Evolutionary conservation across 345 rosid species (phyloP).

Genomic region (Eucalyptus polyanthemos): DNA sequence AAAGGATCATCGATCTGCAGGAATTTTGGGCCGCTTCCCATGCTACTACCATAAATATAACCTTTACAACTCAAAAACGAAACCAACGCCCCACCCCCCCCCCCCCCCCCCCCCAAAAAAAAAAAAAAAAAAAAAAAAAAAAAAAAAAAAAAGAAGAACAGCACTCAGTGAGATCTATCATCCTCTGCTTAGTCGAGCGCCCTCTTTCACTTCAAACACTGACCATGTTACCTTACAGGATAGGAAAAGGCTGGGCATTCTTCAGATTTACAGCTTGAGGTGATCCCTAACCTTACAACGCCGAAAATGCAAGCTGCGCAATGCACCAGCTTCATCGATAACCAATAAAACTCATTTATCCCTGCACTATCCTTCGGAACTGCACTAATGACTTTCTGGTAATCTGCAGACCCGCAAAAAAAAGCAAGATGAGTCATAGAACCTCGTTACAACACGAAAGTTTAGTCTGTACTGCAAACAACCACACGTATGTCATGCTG

Average conservation of each 20-base stretch:
- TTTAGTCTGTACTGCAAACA: neutral
- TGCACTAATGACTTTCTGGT: conserved; percentile 70
- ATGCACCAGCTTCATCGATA: neutral
- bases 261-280: neutral
- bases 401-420: conserved; percentile 29
- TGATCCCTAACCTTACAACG: neutral
- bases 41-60: neutral
- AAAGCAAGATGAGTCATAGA: neutral
- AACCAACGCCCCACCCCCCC: too few species aligned
- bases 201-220: neutral
- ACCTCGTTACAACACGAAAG: neutral
- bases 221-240: neutral
- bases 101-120: too few species aligned
- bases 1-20: neutral
- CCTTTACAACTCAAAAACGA: neutral
- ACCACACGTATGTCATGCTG: neutral
- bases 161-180: neutral
- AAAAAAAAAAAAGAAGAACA: too few species aligned
- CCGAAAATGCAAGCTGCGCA: neutral
- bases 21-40: neutral
- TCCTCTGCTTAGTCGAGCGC: neutral
- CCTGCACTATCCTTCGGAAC: neutral
- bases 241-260: neutral
- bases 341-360: neutral
- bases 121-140: too few species aligned